These are phyloP conservation scores for Boletus reticuloceps DNA, from an alignment of 768 basidiomycete species.

Conservation along the genomic window DNA sequence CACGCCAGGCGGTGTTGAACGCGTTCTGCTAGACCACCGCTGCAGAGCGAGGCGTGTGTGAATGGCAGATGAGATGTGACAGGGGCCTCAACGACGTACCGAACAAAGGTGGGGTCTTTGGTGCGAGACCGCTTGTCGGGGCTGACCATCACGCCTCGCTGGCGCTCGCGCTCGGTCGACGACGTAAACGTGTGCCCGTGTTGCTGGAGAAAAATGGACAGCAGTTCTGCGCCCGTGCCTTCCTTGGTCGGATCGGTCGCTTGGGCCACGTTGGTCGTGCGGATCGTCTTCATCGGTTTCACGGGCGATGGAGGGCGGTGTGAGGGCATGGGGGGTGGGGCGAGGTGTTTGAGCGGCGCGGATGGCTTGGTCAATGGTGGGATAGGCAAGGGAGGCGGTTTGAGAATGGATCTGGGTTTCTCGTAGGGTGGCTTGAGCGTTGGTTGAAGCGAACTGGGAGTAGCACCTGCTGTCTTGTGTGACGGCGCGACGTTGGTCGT, in stretches of 20 bases:
- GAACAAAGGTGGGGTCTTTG: conserved; percentile 43
- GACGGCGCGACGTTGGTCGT: neutral
- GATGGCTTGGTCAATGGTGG: conserved; percentile 9
- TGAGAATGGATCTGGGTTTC: conserved; percentile 25
- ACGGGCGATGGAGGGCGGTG: conserved; percentile 19
- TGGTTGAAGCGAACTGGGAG: conserved; percentile 3
- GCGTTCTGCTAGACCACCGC: conserved; percentile 56
- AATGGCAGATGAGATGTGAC: neutral
- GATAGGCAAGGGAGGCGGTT: conserved; percentile 27
- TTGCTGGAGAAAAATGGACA: conserved; percentile 53
- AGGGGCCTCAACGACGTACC: conserved; percentile 34
- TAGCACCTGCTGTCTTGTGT: conserved; percentile 3
- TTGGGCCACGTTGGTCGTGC: conserved; percentile 49
- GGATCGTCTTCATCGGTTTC: conserved; percentile 47
- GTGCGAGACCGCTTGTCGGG: conserved; percentile 51
- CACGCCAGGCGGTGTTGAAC: conserved; percentile 44
- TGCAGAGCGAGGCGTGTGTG: conserved; percentile 17
- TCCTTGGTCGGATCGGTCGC: conserved; percentile 54
- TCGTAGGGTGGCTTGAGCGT: neutral
- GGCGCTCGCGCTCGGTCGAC: conserved; percentile 35
- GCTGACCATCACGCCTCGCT: conserved; percentile 55
- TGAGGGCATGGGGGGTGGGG: conserved; percentile 28
- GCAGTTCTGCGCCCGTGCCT: conserved; percentile 46
- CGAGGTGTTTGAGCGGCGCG: conserved; percentile 22
- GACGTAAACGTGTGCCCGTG: conserved; percentile 38